Percentiles rank a stretch among this genome's conserved stretches.
Conservation (phyloP, 495 filamentous ascomycete species). For the Aspergillus panamensis region DNA sequence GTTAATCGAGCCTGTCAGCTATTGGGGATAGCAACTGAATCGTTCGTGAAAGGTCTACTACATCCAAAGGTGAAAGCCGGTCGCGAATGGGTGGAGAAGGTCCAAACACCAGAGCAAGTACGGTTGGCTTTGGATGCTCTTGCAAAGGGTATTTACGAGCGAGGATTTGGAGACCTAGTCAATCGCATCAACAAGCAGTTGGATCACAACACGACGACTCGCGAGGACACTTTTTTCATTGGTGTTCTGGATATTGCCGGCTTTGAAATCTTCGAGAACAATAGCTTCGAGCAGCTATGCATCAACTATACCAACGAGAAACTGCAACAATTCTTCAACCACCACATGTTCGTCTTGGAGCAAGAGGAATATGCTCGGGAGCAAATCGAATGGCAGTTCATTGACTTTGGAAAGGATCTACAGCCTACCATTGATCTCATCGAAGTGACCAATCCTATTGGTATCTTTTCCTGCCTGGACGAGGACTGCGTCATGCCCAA, state of each 20-base stretch:
- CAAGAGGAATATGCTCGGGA: conserved; percentile 98
- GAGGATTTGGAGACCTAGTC: conserved; percentile 90
- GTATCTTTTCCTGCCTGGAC: conserved; percentile 97
- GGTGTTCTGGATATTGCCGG: conserved; percentile 98
- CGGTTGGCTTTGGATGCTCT: conserved; percentile 85
- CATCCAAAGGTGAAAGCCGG: conserved; percentile 94
- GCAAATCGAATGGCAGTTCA: conserved; percentile 99
- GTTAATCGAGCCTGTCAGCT: conserved; percentile 76
- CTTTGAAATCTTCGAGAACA: conserved; percentile 97
- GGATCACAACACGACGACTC: conserved; percentile 69
- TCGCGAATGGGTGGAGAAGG: conserved; percentile 96
- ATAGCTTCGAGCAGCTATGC: conserved; percentile 98
- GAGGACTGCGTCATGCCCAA: conserved; percentile 99
- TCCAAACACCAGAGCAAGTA: conserved; percentile 95
- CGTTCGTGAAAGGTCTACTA: conserved; percentile 82
- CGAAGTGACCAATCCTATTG: conserved; percentile 92
- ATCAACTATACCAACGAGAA: conserved; percentile 99
- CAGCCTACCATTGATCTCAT: conserved; percentile 99
- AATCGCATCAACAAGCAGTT: conserved; percentile 87
- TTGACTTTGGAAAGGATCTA: conserved; percentile 95
- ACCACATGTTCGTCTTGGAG: conserved; percentile 99
- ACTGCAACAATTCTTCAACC: conserved; percentile 99
- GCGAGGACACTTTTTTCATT: conserved; percentile 91
- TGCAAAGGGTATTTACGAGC: conserved; percentile 95
- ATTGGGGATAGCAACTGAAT: conserved; percentile 76